phyloP scores from a whole-genome alignment of 176 grass and related monocot genomes.

The Pontederia paniculata region DNA sequence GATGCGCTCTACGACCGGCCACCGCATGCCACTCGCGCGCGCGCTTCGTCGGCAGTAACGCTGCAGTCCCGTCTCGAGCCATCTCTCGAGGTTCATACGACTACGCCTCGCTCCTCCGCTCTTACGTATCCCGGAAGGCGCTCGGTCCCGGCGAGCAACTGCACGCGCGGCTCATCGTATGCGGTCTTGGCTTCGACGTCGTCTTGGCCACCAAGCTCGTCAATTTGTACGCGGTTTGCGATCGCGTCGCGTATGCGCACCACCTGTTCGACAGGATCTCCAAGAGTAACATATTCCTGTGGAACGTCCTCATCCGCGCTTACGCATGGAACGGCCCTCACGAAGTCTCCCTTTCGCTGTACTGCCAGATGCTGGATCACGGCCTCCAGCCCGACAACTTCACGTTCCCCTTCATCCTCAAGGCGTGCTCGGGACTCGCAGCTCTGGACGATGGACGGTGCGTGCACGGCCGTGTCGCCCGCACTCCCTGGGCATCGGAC shows the following conservation, averaged over 20 bases:
- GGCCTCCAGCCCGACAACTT: conserved; percentile 54
- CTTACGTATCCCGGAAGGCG: conserved; percentile 28
- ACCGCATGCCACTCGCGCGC: too few relatives aligned
- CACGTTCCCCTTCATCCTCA: conserved; percentile 49
- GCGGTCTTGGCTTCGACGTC: conserved; percentile 22
- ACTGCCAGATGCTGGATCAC: conserved; percentile 31
- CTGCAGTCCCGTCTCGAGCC: too few relatives aligned
- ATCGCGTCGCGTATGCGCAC: conserved; percentile 25
- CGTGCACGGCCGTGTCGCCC: conserved; percentile 29
- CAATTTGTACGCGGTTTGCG: conserved; percentile 33
- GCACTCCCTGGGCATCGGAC: conserved; percentile 28
- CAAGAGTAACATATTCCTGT: conserved; percentile 43
- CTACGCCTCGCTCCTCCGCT: conserved; percentile 33
- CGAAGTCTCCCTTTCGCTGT: conserved; percentile 34
- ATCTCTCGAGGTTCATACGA: conserved; percentile 2
- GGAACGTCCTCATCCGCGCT: conserved; percentile 61
- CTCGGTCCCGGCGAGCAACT: conserved; percentile 33
- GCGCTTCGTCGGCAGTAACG: too few relatives aligned
- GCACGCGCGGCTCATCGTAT: conserved; percentile 48
- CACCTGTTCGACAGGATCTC: conserved; percentile 56
- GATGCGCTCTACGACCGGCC: too few relatives aligned
- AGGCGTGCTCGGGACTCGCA: conserved; percentile 45
- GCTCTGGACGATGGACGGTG: conserved; percentile 27
- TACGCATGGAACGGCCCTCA: conserved; percentile 39
- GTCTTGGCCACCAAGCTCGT: conserved; percentile 39